Evolutionary conservation across 441 rosid genomes (phyloP).

Genomic region (Kokia cookei): DNA sequence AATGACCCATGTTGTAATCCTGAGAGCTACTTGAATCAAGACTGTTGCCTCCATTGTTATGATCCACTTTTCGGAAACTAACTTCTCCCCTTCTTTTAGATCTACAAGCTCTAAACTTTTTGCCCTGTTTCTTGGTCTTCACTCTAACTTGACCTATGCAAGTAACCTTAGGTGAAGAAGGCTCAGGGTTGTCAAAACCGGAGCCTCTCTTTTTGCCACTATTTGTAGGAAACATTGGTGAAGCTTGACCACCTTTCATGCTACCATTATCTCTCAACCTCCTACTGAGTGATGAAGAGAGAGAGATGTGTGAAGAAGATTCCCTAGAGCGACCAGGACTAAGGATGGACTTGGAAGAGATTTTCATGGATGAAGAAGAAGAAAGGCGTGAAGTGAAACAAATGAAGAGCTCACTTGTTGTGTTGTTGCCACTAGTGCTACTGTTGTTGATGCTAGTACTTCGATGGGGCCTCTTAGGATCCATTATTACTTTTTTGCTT

Average conservation of each 20-base stretch:
- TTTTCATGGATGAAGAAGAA: conserved; percentile 76
- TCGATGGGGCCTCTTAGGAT: conserved; percentile 73
- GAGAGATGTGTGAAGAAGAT: conserved; percentile 68
- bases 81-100: conserved; percentile 54
- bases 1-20: conserved; percentile 11
- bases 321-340: conserved; percentile 56
- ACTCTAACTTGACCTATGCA: conserved; percentile 97
- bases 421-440: conserved; percentile 17
- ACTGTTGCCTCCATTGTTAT: background rate
- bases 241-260: conserved; percentile 65
- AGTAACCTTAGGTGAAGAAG: conserved; percentile 90
- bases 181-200: conserved; percentile 63
- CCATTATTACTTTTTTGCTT: conserved; percentile 32
- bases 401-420: conserved; percentile 61
- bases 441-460: conserved; percentile 32
- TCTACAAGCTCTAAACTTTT: conserved; percentile 61
- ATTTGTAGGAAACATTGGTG: conserved; percentile 61
- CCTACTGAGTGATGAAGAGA: conserved; percentile 71
- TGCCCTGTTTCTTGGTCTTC: conserved; percentile 83
- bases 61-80: conserved; percentile 59
- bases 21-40: conserved; percentile 14
- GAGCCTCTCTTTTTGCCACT: conserved; percentile 53
- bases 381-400: conserved; percentile 74
- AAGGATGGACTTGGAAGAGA: conserved; percentile 59
- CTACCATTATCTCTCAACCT: conserved; percentile 63